phyloP scores from a whole-genome alignment of 306 rosid genomes.

The Coriaria nepalensis region DNA sequence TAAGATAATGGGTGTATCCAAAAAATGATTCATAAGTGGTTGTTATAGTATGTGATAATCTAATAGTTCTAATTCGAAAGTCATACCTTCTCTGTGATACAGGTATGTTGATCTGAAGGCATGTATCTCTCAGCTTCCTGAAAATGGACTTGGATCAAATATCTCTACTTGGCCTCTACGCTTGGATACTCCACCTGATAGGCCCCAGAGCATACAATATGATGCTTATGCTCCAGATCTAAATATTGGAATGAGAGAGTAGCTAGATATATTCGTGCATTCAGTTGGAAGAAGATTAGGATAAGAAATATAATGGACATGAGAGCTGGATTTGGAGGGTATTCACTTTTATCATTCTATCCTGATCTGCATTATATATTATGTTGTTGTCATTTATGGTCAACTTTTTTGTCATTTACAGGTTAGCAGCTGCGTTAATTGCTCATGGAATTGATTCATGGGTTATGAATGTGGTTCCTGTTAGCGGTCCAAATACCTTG shows the following conservation, averaged over 20 bases:
- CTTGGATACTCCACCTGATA: constrained; percentile 54
- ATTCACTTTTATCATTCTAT: constrained; percentile 10
- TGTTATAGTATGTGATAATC: too few relatives aligned
- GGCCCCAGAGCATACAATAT: constrained; percentile 63
- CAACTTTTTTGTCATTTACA: constrained; percentile 26
- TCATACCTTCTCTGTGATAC: constrained; percentile 10
- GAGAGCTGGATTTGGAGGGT: constrained; percentile 97
- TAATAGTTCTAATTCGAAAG: too few relatives aligned
- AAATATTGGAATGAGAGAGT: constrained; percentile 78
- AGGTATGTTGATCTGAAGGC: constrained; percentile 60
- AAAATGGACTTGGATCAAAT: constrained; percentile 54
- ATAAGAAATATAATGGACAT: constrained; percentile 74
- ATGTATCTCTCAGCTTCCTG: constrained; percentile 58
- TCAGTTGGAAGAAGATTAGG: constrained; percentile 43
- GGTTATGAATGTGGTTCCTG: constrained; percentile 87
- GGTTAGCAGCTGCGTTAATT: constrained; percentile 75
- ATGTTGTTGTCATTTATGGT: constrained; percentile 2
- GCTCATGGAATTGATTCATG: constrained; percentile 47
- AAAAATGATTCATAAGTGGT: too few relatives aligned
- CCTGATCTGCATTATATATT: not conserved
- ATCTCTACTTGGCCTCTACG: constrained; percentile 67
- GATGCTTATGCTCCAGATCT: constrained; percentile 66
- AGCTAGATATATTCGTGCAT: constrained; percentile 45
- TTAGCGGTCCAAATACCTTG: constrained; percentile 61
- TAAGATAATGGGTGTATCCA: too few relatives aligned